Evolutionary conservation across 2,329 filamentous ascomycete genomes (phyloP).

Genomic region (Ceratocystis diversiconidia): DNA sequence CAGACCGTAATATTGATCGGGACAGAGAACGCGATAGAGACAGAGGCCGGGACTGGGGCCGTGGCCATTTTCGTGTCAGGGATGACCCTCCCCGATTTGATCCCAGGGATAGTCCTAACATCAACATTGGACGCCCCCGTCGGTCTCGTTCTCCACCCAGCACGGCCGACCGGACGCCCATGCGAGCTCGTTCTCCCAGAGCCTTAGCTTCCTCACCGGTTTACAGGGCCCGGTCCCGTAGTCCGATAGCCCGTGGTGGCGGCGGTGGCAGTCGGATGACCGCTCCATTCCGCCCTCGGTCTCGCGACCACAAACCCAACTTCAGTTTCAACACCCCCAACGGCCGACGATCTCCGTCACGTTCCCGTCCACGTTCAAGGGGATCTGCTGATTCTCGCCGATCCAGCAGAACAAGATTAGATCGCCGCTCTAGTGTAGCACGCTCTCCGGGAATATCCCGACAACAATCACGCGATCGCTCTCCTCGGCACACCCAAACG

Average conservation of each 20-base stretch:
- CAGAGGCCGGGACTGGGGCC: conserved; percentile 27
- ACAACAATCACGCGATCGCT: conserved; percentile 31
- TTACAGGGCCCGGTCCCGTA: conserved; percentile 14
- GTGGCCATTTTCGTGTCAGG: conserved; percentile 21
- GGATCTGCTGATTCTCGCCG: conserved; percentile 39
- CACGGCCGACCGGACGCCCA: conserved; percentile 6
- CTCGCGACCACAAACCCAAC: not conserved
- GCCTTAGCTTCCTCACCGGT: conserved; percentile 4
- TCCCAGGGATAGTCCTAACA: not conserved
- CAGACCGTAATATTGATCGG: conserved; percentile 22
- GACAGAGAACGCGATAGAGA: conserved; percentile 26
- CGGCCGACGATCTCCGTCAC: conserved; percentile 20
- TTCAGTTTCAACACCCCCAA: conserved; percentile 6
- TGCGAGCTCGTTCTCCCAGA: conserved; percentile 8
- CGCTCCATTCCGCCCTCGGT: conserved; percentile 13
- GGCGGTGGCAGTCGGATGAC: conserved; percentile 11
- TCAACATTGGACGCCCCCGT: conserved; percentile 22
- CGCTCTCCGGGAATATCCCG: conserved; percentile 15
- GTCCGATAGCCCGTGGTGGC: conserved; percentile 9
- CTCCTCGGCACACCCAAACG: conserved; percentile 23
- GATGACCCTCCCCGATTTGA: conserved; percentile 24
- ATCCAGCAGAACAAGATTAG: conserved; percentile 34
- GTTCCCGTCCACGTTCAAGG: conserved; percentile 29
- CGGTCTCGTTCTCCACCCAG: conserved; percentile 41
- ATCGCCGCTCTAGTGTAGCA: conserved; percentile 19